Percentiles rank a stretch among this genome's conserved stretches.
phyloP scores from a whole-genome alignment of 257 asterid species.

The Solanum dulcamara region DNA sequence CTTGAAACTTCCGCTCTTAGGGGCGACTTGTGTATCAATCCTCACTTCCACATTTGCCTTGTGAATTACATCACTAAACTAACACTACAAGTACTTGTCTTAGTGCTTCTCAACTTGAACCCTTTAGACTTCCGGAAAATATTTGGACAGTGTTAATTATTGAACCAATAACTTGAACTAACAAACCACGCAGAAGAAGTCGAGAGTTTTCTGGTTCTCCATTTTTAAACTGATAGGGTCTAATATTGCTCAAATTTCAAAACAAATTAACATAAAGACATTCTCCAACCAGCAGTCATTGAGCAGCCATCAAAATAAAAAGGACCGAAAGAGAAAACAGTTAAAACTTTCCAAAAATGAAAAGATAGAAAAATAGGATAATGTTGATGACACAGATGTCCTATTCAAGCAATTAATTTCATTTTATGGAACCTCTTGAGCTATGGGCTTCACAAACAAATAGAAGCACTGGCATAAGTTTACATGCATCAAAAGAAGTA shows the following conservation, averaged over 20 bases:
- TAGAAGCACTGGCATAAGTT: not conserved
- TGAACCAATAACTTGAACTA: not conserved
- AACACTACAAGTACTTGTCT: not conserved
- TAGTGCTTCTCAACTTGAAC: not conserved
- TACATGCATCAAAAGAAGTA: not conserved
- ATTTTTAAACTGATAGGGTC: not conserved
- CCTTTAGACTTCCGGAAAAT: not conserved
- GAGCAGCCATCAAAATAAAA: not conserved
- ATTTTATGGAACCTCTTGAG: not conserved
- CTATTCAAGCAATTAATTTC: not conserved
- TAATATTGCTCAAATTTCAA: not conserved
- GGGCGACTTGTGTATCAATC: not conserved
- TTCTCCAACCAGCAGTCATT: not conserved
- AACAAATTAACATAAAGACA: not conserved
- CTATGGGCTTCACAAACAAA: not conserved
- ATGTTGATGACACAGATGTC: not conserved
- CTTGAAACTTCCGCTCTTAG: not conserved
- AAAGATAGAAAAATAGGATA: not conserved
- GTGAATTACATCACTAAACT: not conserved
- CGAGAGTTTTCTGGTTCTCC: not conserved
- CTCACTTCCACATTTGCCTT: not conserved
- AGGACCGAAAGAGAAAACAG: not conserved
- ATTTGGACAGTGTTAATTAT: not conserved
- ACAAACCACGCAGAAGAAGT: not conserved
- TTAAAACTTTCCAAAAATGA: not conserved